Conservation (phyloP, 768 basidiomycete genomes). For the Lactarius indigo region DNA sequence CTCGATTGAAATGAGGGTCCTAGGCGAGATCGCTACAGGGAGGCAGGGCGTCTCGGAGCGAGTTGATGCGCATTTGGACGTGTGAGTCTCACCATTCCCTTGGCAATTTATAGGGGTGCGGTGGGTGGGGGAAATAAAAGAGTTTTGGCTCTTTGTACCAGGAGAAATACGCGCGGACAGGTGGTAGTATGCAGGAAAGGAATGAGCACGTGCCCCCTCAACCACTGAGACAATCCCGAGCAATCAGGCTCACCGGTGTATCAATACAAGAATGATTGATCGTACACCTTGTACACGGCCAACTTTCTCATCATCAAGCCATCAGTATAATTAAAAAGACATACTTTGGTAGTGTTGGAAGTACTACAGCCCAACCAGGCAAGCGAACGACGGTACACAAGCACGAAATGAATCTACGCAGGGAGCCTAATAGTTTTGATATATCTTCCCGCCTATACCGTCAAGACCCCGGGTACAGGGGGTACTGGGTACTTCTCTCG, state of each 20-base stretch:
- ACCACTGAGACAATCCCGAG: no score
- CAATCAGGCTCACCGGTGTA: not conserved
- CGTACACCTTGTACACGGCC: not conserved
- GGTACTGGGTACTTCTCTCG: not conserved
- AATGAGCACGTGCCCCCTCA: no score
- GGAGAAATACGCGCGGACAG: no score
- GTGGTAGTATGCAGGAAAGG: no score
- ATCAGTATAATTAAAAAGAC: not conserved
- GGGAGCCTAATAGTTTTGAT: not conserved
- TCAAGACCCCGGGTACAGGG: not conserved
- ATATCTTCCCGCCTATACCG: not conserved
- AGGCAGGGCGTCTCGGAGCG: no score
- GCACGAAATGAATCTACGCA: not conserved
- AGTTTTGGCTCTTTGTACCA: no score
- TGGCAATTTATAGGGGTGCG: no score
- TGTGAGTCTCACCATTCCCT: no score
- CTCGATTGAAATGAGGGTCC: no score
- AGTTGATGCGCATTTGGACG: no score
- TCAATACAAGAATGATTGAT: not conserved
- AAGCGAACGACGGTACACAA: not conserved
- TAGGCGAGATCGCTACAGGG: no score
- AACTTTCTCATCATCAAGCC: not conserved
- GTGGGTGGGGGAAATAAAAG: no score
- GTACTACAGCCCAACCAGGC: not conserved
- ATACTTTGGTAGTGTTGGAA: not conserved